These are phyloP conservation scores for Solanum virginianum DNA, from an alignment of 257 asterid genomes.

Conservation along the genomic window DNA sequence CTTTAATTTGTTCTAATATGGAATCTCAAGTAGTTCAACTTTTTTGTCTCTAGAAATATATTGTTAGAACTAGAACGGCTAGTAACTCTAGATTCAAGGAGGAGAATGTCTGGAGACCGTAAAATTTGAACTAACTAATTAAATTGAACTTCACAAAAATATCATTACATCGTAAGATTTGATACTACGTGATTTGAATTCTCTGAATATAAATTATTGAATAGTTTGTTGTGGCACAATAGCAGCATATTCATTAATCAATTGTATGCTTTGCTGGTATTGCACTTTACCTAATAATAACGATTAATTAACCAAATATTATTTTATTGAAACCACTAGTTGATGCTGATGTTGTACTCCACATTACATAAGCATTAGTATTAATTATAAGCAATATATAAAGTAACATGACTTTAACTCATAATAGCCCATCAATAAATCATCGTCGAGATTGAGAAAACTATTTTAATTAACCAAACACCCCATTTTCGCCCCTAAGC, in stretches of 20 bases:
- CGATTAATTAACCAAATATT: not conserved
- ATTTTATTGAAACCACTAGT: not conserved
- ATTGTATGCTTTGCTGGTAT: not conserved
- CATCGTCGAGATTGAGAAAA: not conserved
- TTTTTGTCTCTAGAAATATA: not conserved
- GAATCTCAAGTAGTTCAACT: not conserved
- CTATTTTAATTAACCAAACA: not conserved
- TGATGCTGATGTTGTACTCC: not conserved
- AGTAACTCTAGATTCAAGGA: not conserved
- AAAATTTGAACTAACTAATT: not conserved
- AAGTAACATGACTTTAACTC: not conserved
- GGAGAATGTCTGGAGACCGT: not conserved
- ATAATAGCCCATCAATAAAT: not conserved
- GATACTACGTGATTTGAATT: not conserved
- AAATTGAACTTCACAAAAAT: not conserved
- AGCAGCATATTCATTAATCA: not conserved
- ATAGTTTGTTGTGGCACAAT: not conserved
- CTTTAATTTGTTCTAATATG: not conserved
- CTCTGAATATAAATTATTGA: not conserved
- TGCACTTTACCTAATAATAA: not conserved
- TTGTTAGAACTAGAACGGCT: not conserved
- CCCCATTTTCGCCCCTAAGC: no score
- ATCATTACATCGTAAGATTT: not conserved
- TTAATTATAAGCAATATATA: not conserved
- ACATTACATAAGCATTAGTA: not conserved